Evolutionary conservation across 345 rosid species (phyloP).

Genomic region (Schrenkiella parvula): DNA sequence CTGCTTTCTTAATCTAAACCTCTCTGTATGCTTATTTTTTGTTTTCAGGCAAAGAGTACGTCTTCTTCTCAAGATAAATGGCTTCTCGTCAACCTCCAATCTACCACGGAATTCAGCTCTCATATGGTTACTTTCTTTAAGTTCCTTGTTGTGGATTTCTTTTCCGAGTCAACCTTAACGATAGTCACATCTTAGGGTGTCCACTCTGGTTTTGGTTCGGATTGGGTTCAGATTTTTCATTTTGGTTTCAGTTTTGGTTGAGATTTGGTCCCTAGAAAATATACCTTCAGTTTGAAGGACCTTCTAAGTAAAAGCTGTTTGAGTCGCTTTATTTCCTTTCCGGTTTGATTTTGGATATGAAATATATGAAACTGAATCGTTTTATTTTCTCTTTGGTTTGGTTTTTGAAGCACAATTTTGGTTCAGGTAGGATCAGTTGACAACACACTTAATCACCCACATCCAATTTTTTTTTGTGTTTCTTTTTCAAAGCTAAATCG

Average conservation of each 20-base stretch:
- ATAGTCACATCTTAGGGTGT: neutral
- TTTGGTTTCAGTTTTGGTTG: neutral
- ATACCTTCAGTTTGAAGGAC: neutral
- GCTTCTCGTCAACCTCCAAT: conserved; percentile 94
- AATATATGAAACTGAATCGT: neutral
- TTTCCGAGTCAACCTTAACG: neutral
- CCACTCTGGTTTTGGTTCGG: neutral
- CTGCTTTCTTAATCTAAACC: conserved; percentile 4
- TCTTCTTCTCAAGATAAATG: conserved; percentile 86
- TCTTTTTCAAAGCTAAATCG: conserved; percentile 74
- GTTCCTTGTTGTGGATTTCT: neutral
- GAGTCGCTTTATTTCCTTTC: neutral
- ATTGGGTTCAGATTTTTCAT: neutral
- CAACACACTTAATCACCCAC: neutral
- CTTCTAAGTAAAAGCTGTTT: neutral
- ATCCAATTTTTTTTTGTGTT: conserved; percentile 20
- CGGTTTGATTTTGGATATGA: neutral
- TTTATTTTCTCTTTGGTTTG: neutral
- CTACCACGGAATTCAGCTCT: conserved; percentile 87
- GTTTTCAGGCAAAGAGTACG: conserved; percentile 71
- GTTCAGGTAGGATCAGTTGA: neutral
- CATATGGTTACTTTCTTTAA: conserved; percentile 47
- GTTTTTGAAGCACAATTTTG: neutral
- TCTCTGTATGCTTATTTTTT: neutral
- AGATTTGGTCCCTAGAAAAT: neutral